phyloP scores from a whole-genome alignment of 192 early-diverging fungal species.

The Podila epigama region DNA sequence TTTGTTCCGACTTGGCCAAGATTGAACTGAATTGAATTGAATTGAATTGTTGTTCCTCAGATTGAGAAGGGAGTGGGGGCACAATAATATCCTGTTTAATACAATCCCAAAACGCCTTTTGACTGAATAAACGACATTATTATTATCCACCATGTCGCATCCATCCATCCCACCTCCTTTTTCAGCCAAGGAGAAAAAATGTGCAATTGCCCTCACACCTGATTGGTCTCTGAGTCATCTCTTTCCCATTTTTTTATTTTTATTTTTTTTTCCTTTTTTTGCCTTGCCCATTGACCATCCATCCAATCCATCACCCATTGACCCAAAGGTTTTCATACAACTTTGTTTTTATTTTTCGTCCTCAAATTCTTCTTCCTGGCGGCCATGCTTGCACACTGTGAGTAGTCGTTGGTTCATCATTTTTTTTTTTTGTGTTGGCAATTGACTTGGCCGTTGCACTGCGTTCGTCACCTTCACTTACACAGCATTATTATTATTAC shows the following conservation, averaged over 20 bases:
- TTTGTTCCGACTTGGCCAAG: too few relatives aligned
- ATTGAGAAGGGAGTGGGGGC: too few relatives aligned
- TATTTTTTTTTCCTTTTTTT: background rate
- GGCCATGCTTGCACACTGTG: background rate
- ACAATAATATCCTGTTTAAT: too few relatives aligned
- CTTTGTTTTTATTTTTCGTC: background rate
- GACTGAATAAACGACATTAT: too few relatives aligned
- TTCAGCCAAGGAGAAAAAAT: too few relatives aligned
- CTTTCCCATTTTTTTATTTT: background rate
- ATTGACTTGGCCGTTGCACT: too few relatives aligned
- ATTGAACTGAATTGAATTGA: too few relatives aligned
- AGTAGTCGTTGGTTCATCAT: background rate
- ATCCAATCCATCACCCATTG: background rate
- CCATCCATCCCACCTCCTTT: background rate
- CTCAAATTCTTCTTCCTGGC: background rate
- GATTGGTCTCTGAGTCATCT: slow-evolving; percentile 35
- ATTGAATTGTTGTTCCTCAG: too few relatives aligned
- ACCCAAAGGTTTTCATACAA: slow-evolving; percentile 16
- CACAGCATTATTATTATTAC: too few relatives aligned
- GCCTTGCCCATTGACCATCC: background rate
- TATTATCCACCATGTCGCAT: too few relatives aligned
- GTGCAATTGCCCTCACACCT: slow-evolving; percentile 12
- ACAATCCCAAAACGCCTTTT: too few relatives aligned
- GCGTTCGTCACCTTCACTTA: too few relatives aligned
- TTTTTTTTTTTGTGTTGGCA: background rate